Base-by-base conservation (phyloP, 202 grass and related monocot species). In the Panicum virgatum region DNA sequence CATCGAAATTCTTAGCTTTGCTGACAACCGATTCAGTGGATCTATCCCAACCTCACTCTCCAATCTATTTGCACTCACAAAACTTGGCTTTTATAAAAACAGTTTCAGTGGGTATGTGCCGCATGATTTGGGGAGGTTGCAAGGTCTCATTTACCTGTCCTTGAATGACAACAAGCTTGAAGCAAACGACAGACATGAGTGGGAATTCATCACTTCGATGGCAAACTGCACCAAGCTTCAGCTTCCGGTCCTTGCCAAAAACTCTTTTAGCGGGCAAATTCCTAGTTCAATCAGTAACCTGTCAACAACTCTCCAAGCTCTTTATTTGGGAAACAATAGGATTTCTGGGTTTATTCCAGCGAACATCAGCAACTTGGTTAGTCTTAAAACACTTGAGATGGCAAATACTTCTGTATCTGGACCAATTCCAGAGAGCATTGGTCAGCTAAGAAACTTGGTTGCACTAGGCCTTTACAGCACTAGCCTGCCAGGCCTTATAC, bases 331-430 rank as follows among this genome's bases (percentile, higher is more conserved):
- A 50, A 64, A 84, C 20, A 84, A 77, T 46, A 60, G 2, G 40
- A 84, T 84, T 77, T 84, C 63, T 9, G 82, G 82, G 14, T 2
- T 20, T 62, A 84, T 84, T 51, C 82, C 82, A 1, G 29, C n/a
- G 0, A 12, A 78, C 26, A 84, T 76, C 0, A 62, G 72, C 13
- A 84, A 84, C 48, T 40, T 84, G 73, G 30, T 78, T 70, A 73
- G 82, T 42, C 73, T 84, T 1, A n/a, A 14, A 65, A 0, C 1
- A 32, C 51, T 80, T 45, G 16, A 56, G n/a, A 51, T 86, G 10
- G 51, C 2, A 2, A 71, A 72, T 22, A 68, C 0, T 59, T 85
- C 15, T 14, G 9, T 86, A 5, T 81, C 44, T 5, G 87, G 82
- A 39, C 9, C 1, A 0, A 85, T 89, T 5, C 87, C 82, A 15